These are phyloP conservation scores for Hypoxylon sp. DNA, from an alignment of 2,329 filamentous ascomycete species.

Conservation along the genomic window DNA sequence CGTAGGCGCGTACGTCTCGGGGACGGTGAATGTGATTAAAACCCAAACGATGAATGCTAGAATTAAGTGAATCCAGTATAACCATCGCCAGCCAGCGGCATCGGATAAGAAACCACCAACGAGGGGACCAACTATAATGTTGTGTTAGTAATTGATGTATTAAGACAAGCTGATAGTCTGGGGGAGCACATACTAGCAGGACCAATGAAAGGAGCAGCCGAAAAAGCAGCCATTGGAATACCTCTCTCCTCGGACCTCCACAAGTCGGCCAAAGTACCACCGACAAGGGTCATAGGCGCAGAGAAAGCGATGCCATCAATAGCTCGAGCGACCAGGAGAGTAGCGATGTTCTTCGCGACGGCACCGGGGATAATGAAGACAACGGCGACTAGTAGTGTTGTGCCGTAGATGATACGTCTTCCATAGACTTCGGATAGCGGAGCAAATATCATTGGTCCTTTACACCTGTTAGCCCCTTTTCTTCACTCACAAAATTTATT, in stretches of 20 bases:
- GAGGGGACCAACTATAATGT: conserved; percentile 73
- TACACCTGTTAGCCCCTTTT: conserved; percentile 14
- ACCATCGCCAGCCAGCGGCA: conserved; percentile 81
- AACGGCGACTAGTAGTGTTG: conserved; percentile 78
- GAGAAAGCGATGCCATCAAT: conserved; percentile 89
- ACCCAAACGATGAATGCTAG: conserved; percentile 78
- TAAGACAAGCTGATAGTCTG: not conserved
- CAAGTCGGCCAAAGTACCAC: conserved; percentile 85
- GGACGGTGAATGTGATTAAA: conserved; percentile 88
- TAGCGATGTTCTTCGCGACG: conserved; percentile 80
- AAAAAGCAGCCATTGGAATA: conserved; percentile 89
- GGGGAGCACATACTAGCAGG: conserved; percentile 70
- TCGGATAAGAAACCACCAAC: conserved; percentile 83
- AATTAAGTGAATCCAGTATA: conserved; percentile 91
- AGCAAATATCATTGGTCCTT: conserved; percentile 83
- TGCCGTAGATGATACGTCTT: conserved; percentile 77
- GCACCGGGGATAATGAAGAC: conserved; percentile 87
- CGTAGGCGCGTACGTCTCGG: conserved; percentile 88
- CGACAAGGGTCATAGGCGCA: conserved; percentile 88
- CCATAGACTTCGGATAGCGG: conserved; percentile 83
- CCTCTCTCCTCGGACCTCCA: conserved; percentile 88
- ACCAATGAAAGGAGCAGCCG: conserved; percentile 85
- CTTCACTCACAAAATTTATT: not conserved
- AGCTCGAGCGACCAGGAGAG: conserved; percentile 80
- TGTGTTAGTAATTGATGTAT: conserved; percentile 27